Evolutionary conservation across 495 filamentous ascomycete genomes (phyloP).

Genomic region (Niebla homalea): DNA sequence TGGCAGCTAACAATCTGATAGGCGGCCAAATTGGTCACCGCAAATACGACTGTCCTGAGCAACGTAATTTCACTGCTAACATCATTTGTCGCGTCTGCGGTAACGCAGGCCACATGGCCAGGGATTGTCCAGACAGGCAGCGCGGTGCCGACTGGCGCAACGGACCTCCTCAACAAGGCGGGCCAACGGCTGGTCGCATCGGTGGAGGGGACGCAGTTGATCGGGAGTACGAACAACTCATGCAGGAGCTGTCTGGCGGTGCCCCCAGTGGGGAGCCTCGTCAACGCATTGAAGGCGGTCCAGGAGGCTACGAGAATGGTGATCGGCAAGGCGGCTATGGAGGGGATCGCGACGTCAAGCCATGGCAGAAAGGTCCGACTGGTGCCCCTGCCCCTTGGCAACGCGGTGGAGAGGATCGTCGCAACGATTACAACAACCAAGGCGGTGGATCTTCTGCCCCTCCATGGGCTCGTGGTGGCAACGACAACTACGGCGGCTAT

Average conservation of each 20-base stretch:
- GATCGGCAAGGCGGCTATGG: conserved; percentile 27
- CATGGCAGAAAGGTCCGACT: conserved; percentile 84
- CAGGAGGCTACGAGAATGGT: conserved; percentile 42
- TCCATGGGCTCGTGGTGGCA: conserved; percentile 41
- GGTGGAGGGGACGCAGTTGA: conserved; percentile 75
- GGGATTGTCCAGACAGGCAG: conserved; percentile 87
- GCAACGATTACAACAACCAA: conserved; percentile 38
- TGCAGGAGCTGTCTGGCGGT: conserved; percentile 87
- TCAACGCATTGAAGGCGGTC: conserved; percentile 78
- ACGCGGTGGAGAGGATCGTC: conserved; percentile 43
- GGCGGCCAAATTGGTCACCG: conserved; percentile 95
- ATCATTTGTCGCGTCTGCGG: conserved; percentile 99
- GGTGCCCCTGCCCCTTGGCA: conserved; percentile 74
- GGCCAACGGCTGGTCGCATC: conserved; percentile 48
- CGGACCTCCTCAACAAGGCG: conserved; percentile 34
- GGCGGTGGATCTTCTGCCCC: conserved; percentile 26
- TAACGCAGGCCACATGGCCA: conserved; percentile 83
- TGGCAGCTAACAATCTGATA: conserved; percentile 17
- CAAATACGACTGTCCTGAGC: conserved; percentile 97
- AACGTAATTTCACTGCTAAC: conserved; percentile 93
- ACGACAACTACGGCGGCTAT: conserved; percentile 42
- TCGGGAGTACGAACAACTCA: conserved; percentile 94
- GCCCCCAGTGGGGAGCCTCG: conserved; percentile 50
- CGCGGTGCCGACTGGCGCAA: conserved; percentile 87
- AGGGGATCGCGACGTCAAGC: conserved; percentile 52